Conservation (phyloP, 805 yeast species). For the Saturnispora sanitii region DNA sequence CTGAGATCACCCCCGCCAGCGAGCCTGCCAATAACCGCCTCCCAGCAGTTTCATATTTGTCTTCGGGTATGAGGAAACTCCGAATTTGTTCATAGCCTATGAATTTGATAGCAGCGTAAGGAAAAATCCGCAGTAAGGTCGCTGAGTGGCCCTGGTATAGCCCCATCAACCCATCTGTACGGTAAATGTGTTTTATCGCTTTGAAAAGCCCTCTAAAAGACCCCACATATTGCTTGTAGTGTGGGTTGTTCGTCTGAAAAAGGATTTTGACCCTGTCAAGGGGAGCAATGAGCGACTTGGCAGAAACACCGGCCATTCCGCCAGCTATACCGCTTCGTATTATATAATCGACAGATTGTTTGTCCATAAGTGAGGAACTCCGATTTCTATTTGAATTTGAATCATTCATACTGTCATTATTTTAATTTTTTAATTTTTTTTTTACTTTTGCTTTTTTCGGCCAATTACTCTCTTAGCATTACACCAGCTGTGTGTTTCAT, state of each 20-base stretch:
- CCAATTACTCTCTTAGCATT: constrained; percentile 3
- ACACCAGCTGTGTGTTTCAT: neutral
- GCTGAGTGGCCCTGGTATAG: constrained; percentile 95
- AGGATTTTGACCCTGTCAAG: constrained; percentile 88
- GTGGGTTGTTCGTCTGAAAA: constrained; percentile 92
- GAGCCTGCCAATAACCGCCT: constrained; percentile 85
- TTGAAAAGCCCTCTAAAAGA: constrained; percentile 62
- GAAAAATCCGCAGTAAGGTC: constrained; percentile 81
- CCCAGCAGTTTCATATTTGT: constrained; percentile 63
- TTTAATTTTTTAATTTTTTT: no score
- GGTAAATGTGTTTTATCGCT: constrained; percentile 62
- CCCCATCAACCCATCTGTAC: constrained; percentile 65
- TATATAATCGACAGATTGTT: constrained; percentile 68
- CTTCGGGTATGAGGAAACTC: constrained; percentile 64
- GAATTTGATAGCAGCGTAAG: constrained; percentile 94
- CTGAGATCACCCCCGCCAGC: constrained; percentile 78
- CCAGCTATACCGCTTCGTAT: constrained; percentile 85
- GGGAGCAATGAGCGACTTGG: constrained; percentile 92
- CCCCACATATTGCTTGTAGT: constrained; percentile 70
- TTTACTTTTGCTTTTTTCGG: neutral
- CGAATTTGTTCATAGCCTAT: constrained; percentile 93
- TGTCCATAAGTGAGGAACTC: constrained; percentile 34
- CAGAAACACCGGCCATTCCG: constrained; percentile 93
- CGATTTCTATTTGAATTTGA: neutral
- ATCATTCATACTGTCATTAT: neutral